These are phyloP conservation scores for Arachis stenosperma DNA, from an alignment of 306 rosid species.

Conservation along the genomic window DNA sequence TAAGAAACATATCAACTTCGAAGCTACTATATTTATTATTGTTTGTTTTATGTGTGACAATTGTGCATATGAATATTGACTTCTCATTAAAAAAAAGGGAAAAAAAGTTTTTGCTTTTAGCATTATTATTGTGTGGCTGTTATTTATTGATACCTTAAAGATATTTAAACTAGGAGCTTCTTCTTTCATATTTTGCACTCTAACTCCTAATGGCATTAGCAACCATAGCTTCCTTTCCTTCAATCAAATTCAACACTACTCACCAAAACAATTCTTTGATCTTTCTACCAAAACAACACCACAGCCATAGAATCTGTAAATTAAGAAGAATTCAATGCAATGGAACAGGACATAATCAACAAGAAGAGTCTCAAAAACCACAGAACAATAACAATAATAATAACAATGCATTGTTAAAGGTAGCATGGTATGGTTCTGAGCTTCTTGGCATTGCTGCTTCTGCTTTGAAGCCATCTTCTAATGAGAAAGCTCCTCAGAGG, in stretches of 20 bases:
- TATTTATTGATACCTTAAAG: neutral
- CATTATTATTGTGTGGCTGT: constrained; percentile 45
- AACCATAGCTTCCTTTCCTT: constrained; percentile 42
- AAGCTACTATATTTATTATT: too few species aligned
- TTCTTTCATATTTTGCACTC: neutral
- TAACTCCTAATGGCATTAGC: constrained; percentile 48
- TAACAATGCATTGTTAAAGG: constrained; percentile 67
- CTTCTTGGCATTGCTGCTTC: constrained; percentile 88
- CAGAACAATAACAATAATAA: neutral
- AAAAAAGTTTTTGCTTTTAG: neutral
- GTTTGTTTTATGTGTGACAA: too few species aligned
- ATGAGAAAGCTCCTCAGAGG: constrained; percentile 45
- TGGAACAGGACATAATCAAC: constrained; percentile 47
- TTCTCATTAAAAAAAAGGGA: constrained; percentile 6
- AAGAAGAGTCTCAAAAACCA: constrained; percentile 45
- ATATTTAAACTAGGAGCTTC: constrained; percentile 40
- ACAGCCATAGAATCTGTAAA: constrained; percentile 22
- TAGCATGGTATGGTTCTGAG: constrained; percentile 94
- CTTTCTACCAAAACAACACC: constrained; percentile 44
- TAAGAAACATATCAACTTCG: too few species aligned
- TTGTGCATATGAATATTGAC: neutral
- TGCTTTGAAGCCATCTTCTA: constrained; percentile 60
- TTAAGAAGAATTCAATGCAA: constrained; percentile 55
- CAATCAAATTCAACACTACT: constrained; percentile 26
- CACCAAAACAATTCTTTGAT: constrained; percentile 9